Conservation (phyloP, 768 basidiomycete genomes). For the Tylopilus rubrobrunneus region DNA sequence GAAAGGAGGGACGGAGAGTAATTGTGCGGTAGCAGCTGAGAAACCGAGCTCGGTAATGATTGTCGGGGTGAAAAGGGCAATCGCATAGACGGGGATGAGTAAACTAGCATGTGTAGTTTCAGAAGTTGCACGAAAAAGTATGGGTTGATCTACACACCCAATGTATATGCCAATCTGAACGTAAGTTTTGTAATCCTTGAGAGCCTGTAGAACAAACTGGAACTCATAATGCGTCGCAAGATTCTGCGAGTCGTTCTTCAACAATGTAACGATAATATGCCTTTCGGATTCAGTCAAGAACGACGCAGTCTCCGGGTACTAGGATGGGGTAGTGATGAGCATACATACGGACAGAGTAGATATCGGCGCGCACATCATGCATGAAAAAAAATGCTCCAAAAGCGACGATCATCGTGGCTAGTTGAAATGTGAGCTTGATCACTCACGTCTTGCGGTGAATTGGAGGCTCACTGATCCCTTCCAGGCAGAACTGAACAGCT, state of each 20-base stretch:
- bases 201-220: conserved; percentile 46
- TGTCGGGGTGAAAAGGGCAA: conserved; percentile 50
- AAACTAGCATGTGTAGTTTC: conserved; percentile 25
- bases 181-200: conserved; percentile 43
- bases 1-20: not conserved
- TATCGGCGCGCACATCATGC: conserved; percentile 40
- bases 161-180: conserved; percentile 36
- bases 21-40: conserved; percentile 36
- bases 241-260: conserved; percentile 43
- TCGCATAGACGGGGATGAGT: conserved; percentile 44
- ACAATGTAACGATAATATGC: conserved; percentile 27
- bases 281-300: conserved; percentile 49
- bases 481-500: conserved; percentile 26
- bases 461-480: conserved; percentile 22
- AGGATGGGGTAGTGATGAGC: not conserved
- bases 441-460: not conserved
- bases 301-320: conserved; percentile 57
- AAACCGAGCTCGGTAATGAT: conserved; percentile 50
- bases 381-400: conserved; percentile 43
- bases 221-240: conserved; percentile 43
- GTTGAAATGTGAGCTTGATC: not conserved
- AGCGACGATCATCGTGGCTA: conserved; percentile 22
- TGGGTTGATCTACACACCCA: conserved; percentile 29
- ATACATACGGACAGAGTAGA: not conserved
- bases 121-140: conserved; percentile 5